A percentile compares a stretch with the other conserved stretches of the same genome.
Conservation (phyloP, 352 stramenopile species). For the Pythium grandisporangium region DNA sequence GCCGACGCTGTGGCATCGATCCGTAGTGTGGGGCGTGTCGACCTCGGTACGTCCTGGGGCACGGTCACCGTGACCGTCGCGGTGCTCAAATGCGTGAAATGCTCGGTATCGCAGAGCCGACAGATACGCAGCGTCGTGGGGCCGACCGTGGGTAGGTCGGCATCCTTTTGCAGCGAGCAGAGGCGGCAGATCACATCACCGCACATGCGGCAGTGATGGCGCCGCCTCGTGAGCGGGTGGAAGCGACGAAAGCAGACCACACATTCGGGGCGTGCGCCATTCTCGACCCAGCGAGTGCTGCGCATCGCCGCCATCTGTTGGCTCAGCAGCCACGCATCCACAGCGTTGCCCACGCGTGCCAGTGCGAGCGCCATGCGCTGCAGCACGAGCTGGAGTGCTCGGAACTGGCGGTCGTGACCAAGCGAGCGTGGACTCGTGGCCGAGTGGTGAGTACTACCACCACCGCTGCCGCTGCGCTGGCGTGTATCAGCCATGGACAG, state of each 20-base stretch:
- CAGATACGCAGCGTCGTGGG: conserved; percentile 63
- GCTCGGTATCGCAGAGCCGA: conserved; percentile 32
- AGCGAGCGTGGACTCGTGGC: too few species aligned
- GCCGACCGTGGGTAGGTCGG: conserved; percentile 53
- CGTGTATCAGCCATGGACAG: conserved; percentile 31
- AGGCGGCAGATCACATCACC: conserved; percentile 67
- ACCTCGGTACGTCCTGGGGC: too few species aligned
- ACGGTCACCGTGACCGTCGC: too few species aligned
- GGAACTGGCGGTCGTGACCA: conserved; percentile 59
- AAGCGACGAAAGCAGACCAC: conserved; percentile 58
- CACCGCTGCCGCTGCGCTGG: conserved; percentile 6
- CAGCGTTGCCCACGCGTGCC: conserved; percentile 37
- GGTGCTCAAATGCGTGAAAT: conserved; percentile 10
- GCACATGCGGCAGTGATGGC: conserved; percentile 72
- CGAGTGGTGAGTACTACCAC: conserved; percentile 13
- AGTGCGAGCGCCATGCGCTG: conserved; percentile 47
- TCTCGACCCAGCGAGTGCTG: conserved; percentile 43
- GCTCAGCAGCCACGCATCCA: conserved; percentile 56
- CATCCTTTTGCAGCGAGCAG: conserved; percentile 65
- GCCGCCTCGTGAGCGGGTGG: conserved; percentile 46
- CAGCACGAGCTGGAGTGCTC: conserved; percentile 40
- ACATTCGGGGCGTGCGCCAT: conserved; percentile 42
- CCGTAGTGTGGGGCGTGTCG: too few species aligned
- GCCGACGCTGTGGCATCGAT: too few species aligned
- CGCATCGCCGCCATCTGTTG: conserved; percentile 43